Conservation (phyloP, 1,284 basidiomycete species). For the Cutaneotrichosporon curvatum region DNA sequence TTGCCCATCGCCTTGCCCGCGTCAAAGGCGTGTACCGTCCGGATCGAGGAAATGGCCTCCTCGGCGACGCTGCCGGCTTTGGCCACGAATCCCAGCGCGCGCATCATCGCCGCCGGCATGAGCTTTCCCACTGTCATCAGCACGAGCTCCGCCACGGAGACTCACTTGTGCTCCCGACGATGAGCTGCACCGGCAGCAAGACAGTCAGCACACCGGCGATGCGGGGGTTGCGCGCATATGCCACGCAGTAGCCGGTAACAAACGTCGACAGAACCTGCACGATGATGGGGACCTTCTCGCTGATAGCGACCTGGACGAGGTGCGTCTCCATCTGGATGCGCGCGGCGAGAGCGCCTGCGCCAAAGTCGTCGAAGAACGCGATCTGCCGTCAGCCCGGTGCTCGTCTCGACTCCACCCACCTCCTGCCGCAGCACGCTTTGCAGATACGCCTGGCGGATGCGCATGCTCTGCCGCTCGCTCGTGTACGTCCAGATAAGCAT, state of each 20-base stretch:
- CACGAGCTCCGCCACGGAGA: too few species aligned
- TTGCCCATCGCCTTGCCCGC: constrained; percentile 60
- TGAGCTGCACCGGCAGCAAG: constrained; percentile 82
- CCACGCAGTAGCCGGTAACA: constrained; percentile 65
- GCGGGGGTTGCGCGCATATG: constrained; percentile 62
- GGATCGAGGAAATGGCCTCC: constrained; percentile 64
- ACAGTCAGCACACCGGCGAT: constrained; percentile 81
- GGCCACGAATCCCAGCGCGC: constrained; percentile 65
- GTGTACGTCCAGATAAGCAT: constrained; percentile 86
- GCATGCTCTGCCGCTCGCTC: constrained; percentile 76
- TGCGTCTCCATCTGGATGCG: constrained; percentile 72
- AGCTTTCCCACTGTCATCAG: too few species aligned
- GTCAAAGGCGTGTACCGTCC: constrained; percentile 81
- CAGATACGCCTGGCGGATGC: constrained; percentile 52
- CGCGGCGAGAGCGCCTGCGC: constrained; percentile 90
- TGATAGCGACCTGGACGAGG: constrained; percentile 77
- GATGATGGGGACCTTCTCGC: constrained; percentile 66
- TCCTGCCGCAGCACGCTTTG: constrained; percentile 47
- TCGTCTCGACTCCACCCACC: too few species aligned
- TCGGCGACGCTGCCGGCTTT: constrained; percentile 82
- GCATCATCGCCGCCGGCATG: too few species aligned
- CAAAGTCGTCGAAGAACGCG: constrained; percentile 89
- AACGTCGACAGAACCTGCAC: constrained; percentile 52
- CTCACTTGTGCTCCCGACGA: too few species aligned
- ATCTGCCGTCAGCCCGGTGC: too few species aligned